Evolutionary conservation across 2,329 filamentous ascomycete genomes (phyloP).

Genomic region (Lecanicillium sp.): DNA sequence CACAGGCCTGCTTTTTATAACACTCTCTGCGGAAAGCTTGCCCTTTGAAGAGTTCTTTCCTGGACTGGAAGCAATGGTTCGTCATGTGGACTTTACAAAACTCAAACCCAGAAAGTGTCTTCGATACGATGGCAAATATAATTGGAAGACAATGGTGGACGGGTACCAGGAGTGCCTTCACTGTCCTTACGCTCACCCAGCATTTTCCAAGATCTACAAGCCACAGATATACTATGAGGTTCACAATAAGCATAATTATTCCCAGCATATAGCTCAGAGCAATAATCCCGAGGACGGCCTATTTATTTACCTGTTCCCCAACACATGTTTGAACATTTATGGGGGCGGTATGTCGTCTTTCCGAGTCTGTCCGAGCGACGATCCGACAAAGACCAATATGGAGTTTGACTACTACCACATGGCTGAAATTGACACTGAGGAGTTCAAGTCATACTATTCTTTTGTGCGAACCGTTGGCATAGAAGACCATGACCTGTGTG

Average conservation of each 20-base stretch:
- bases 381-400: constrained; percentile 42
- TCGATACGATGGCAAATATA: constrained; percentile 47
- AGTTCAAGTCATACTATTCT: constrained; percentile 47
- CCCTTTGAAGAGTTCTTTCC: constrained; percentile 46
- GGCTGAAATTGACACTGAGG: constrained; percentile 32
- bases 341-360: constrained; percentile 50
- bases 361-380: constrained; percentile 41
- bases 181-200: constrained; percentile 49
- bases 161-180: constrained; percentile 51
- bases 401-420: constrained; percentile 51
- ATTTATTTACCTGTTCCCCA: constrained; percentile 50
- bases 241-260: constrained; percentile 45
- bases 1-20: constrained; percentile 44
- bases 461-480: constrained; percentile 48
- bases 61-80: constrained; percentile 38
- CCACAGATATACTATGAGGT: constrained; percentile 44
- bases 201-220: constrained; percentile 45
- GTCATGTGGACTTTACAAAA: constrained; percentile 43
- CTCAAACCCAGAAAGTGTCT: constrained; percentile 43
- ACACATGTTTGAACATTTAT: constrained; percentile 46
- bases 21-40: constrained; percentile 35
- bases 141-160: constrained; percentile 53
- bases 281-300: constrained; percentile 43
- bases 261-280: constrained; percentile 46
- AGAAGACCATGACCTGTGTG: constrained; percentile 49